phyloP scores from a whole-genome alignment of 2,329 filamentous ascomycete species.

The Paramyrothecium sp. region DNA sequence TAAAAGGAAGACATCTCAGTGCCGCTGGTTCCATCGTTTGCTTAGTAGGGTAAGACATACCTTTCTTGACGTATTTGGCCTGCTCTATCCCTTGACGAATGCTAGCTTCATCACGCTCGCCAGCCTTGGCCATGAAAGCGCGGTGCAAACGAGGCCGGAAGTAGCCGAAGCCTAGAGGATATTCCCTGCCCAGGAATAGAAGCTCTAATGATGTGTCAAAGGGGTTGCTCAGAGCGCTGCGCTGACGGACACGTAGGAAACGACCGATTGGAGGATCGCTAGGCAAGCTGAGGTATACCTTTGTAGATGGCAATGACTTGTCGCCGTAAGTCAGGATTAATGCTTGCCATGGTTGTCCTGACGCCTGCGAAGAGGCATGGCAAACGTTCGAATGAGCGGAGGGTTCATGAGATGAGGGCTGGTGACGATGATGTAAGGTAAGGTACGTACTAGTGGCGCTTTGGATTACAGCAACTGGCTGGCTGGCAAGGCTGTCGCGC shows the following conservation, averaged over 20 bases:
- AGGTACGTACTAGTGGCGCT: no score
- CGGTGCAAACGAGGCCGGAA: slow-evolving; percentile 79
- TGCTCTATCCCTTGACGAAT: slow-evolving; percentile 74
- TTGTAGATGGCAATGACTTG: slow-evolving; percentile 89
- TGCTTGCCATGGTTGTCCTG: slow-evolving; percentile 18
- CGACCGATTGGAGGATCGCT: background rate
- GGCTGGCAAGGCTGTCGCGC: no score
- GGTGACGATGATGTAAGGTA: slow-evolving; percentile 1
- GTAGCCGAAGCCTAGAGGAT: slow-evolving; percentile 79
- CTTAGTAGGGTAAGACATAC: slow-evolving; percentile 40
- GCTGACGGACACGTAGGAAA: background rate
- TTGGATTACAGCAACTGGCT: no score
- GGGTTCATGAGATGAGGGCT: background rate
- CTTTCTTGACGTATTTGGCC: slow-evolving; percentile 90
- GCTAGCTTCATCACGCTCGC: slow-evolving; percentile 67
- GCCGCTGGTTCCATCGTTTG: no score
- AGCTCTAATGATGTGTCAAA: slow-evolving; percentile 57
- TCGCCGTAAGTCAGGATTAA: slow-evolving; percentile 61
- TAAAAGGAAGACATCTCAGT: slow-evolving; percentile 29
- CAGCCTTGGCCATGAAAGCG: slow-evolving; percentile 77
- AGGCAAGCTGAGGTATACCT: slow-evolving; percentile 46
- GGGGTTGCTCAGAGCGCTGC: background rate
- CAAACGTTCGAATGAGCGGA: background rate
- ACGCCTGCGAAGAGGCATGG: background rate
- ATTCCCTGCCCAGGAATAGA: slow-evolving; percentile 79